Percentiles rank a stretch among this genome's conserved stretches.
Conservation (phyloP, 768 basidiomycete species). For the Polyporus arcularius region DNA sequence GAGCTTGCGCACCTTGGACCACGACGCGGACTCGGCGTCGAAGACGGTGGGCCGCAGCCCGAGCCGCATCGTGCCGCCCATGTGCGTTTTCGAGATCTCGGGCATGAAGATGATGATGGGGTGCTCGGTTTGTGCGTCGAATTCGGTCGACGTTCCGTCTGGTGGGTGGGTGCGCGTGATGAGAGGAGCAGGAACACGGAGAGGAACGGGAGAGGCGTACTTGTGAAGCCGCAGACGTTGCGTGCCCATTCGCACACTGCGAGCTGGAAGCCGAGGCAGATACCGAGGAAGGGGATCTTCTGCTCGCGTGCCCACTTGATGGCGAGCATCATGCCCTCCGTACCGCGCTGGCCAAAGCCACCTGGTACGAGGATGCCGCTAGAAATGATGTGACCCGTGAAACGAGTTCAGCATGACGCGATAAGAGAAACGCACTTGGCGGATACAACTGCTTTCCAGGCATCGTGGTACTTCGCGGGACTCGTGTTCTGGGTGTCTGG, state of each 20-base stretch:
- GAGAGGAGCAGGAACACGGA: slow-evolving; percentile 10
- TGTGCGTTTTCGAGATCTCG: slow-evolving; percentile 95
- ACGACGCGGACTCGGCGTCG: slow-evolving; percentile 62
- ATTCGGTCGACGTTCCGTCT: slow-evolving; percentile 89
- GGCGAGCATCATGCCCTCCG: slow-evolving; percentile 98
- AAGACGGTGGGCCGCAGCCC: slow-evolving; percentile 97
- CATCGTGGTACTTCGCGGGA: slow-evolving; percentile 92
- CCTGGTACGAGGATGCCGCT: slow-evolving; percentile 98
- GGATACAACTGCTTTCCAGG: slow-evolving; percentile 90
- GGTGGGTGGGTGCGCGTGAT: slow-evolving; percentile 1
- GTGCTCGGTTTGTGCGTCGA: slow-evolving; percentile 58
- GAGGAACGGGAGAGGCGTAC: slow-evolving; percentile 37
- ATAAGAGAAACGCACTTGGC: slow-evolving; percentile 61
- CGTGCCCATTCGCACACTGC: slow-evolving; percentile 96
- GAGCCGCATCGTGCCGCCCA: slow-evolving; percentile 99
- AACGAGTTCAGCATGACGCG: background rate
- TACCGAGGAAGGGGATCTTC: slow-evolving; percentile 91
- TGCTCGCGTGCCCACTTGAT: slow-evolving; percentile 97
- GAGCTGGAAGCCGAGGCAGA: slow-evolving; percentile 97
- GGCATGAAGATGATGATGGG: slow-evolving; percentile 97
- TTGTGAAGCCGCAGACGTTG: slow-evolving; percentile 69
- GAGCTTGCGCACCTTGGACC: slow-evolving; percentile 73
- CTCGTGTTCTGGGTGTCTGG: slow-evolving; percentile 72
- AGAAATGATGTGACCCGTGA: slow-evolving; percentile 1
- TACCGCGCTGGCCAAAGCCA: slow-evolving; percentile 91